Percentiles rank a stretch among this genome's conserved stretches.
phyloP scores from a whole-genome alignment of 352 stramenopile species.

The Globisporangium echinulatum region DNA sequence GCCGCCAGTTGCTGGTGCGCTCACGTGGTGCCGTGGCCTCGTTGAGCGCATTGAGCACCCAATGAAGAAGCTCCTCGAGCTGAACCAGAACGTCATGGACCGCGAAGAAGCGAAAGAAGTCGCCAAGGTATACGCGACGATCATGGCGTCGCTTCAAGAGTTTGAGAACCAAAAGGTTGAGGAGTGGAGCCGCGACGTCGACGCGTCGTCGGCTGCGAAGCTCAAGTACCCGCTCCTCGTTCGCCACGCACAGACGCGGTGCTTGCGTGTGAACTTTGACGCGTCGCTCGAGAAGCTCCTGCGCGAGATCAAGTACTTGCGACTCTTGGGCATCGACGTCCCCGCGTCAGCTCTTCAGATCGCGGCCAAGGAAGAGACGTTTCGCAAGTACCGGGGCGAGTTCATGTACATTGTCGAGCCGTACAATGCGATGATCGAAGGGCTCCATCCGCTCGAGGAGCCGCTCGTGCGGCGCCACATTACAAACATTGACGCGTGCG shows the following conservation, averaged over 20 bases:
- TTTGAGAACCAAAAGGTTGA: slow-evolving; percentile 97
- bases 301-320: slow-evolving; percentile 97
- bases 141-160: slow-evolving; percentile 95
- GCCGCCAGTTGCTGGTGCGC: slow-evolving; percentile 90
- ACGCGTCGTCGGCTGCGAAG: slow-evolving; percentile 92
- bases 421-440: slow-evolving; percentile 97
- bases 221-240: slow-evolving; percentile 93
- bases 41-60: slow-evolving; percentile 95
- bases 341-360: slow-evolving; percentile 93
- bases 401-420: slow-evolving; percentile 97
- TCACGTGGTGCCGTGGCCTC: slow-evolving; percentile 95
- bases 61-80: slow-evolving; percentile 95
- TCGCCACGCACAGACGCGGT: slow-evolving; percentile 84
- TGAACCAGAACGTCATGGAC: slow-evolving; percentile 96
- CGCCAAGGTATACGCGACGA: slow-evolving; percentile 95
- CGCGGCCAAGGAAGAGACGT: slow-evolving; percentile 93
- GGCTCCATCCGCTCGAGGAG: slow-evolving; percentile 95
- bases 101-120: slow-evolving; percentile 97
- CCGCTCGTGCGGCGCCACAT: slow-evolving; percentile 94
- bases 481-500: slow-evolving; percentile 93
- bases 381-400: slow-evolving; percentile 94
- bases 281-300: slow-evolving; percentile 94
- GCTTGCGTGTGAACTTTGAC: slow-evolving; percentile 97
- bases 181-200: slow-evolving; percentile 95
- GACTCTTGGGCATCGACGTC: slow-evolving; percentile 92